phyloP scores from a whole-genome alignment of 106 monocot species.

The Dactylorhiza incarnata region DNA sequence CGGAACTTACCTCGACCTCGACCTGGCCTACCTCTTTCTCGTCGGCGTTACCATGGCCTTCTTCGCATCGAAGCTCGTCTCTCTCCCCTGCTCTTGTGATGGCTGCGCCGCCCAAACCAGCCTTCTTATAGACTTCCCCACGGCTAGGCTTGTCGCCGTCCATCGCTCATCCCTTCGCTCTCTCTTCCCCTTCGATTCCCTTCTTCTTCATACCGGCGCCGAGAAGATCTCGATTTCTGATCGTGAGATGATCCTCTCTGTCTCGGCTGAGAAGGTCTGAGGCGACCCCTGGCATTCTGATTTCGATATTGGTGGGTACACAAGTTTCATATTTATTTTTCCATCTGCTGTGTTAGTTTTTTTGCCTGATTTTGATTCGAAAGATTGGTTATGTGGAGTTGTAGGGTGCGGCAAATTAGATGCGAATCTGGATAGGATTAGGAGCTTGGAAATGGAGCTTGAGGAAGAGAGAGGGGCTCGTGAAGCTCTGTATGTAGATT shows the following conservation, averaged over 20 bases:
- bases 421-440: slow-evolving; percentile 7
- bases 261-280: neutral
- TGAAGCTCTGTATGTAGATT: slow-evolving; percentile 49
- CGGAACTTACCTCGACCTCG: slow-evolving; percentile 57
- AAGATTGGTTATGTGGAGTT: neutral
- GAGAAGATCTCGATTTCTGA: slow-evolving; percentile 4
- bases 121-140: slow-evolving; percentile 15
- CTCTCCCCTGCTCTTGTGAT: slow-evolving; percentile 45
- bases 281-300: neutral
- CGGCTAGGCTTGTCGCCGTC: slow-evolving; percentile 13
- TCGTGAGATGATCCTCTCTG: too few species aligned
- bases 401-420: slow-evolving; percentile 8
- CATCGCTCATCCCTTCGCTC: slow-evolving; percentile 11
- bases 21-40: slow-evolving; percentile 55
- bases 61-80: slow-evolving; percentile 32
- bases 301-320: neutral
- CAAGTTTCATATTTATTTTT: too few species aligned
- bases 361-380: neutral
- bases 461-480: slow-evolving; percentile 42
- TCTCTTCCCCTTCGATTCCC: slow-evolving; percentile 30
- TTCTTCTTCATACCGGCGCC: neutral
- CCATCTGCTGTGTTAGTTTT: too few species aligned
- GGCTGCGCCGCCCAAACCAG: slow-evolving; percentile 1
- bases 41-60: slow-evolving; percentile 38
- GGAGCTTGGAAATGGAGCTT: slow-evolving; percentile 39